Evolutionary conservation across 1,139 yeast species (phyloP), one percentile per base, ranked within the genome.

Genomic region (Yamadazyma mexicana): DNA sequence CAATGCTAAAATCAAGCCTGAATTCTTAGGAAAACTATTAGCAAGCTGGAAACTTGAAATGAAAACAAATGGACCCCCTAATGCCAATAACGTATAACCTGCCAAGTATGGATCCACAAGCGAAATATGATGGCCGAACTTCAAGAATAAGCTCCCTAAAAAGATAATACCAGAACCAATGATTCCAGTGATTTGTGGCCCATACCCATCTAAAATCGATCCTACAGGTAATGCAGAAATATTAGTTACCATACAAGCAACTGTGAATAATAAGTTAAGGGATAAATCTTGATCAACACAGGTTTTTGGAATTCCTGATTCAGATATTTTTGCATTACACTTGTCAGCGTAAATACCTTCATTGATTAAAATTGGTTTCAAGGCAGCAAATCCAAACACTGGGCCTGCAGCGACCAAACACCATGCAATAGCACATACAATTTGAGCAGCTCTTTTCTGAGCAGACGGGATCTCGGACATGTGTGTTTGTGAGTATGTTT

Each of bases 351-450:
- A 91, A n/a, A 89, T 81, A 2, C 89, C 88, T 57, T 89, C 91
- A 8, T 70, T 61, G 18, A 87, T 77, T 35, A 91, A 67, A 3
- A 89, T 77, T 4, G 95, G 95, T 56, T 91, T 91, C 40, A 91
- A 66, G 3, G 97, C 97, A 15, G 97, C 96, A 66, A 89, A 91
- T 1, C 97, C 95, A 69, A 91, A 91, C 9, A 89, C 83, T 1
- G 95, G 89, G 2, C 97, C 98, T 0, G 96, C 96, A 2, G 96
- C 91, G 29, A 88, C 67, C 18, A 89, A 66, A 63, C 97, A 89
- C 96, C 96, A 89, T 1, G 73, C 48, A 25, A 87, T 79, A 26
- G 97, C 91, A 60, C 95, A 86, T 12, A 49, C 20, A 12, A 62
- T 52, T 42, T 63, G 69, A 17, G 58, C 49, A 8, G 61, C 42